Evolutionary conservation across 78 protist genomes (phyloP).

Genomic region (Anaeramoeba ignava): DNA sequence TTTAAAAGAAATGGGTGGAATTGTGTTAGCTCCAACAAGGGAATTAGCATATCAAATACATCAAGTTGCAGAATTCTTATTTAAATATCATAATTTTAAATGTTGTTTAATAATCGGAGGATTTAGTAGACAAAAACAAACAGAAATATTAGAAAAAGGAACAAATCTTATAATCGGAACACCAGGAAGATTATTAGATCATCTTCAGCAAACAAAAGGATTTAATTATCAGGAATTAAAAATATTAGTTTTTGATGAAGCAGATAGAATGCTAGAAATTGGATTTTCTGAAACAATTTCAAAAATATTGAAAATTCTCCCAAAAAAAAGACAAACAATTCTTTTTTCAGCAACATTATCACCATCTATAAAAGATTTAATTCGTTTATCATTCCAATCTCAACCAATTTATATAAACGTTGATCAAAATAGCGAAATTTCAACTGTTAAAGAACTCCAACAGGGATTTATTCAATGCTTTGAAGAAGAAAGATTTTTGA

Average conservation of each 20-base stretch:
- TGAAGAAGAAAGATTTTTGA: background rate
- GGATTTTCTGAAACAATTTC: background rate
- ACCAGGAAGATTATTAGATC: background rate
- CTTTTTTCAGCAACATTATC: background rate
- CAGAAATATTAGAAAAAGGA: background rate
- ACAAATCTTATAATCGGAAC: background rate
- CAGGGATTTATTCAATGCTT: background rate
- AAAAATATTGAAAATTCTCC: background rate
- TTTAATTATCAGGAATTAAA: background rate
- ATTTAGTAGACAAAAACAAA: background rate
- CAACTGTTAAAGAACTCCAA: background rate
- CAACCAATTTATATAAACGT: background rate
- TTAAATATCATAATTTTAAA: background rate
- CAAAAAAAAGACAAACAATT: background rate
- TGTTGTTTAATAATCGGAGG: background rate
- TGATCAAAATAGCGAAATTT: background rate
- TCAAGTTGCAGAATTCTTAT: background rate
- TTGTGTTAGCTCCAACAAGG: constrained; percentile 55
- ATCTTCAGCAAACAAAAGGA: background rate
- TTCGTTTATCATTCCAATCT: background rate
- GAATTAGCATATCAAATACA: constrained; percentile 46
- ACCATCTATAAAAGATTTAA: background rate
- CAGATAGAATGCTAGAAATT: background rate
- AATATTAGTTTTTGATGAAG: background rate
- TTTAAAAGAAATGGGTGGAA: constrained; percentile 44